Evolutionary conservation across 2,329 filamentous ascomycete species (phyloP).

Genomic region (Juglanconis juglandina): DNA sequence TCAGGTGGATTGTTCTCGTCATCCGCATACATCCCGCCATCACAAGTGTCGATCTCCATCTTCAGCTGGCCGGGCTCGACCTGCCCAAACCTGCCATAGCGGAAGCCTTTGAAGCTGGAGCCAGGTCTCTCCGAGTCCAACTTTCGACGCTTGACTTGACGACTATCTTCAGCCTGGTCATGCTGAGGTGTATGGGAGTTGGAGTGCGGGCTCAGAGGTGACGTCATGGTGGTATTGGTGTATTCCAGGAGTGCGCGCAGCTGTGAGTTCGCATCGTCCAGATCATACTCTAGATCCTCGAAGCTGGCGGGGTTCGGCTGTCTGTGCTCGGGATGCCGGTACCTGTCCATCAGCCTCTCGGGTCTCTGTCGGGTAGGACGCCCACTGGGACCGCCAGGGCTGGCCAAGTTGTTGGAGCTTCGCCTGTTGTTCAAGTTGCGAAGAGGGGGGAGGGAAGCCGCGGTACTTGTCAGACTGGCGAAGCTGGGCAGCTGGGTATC

Average conservation of each 20-base stretch:
- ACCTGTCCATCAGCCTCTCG: slow-evolving; percentile 28
- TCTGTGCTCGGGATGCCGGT: slow-evolving; percentile 19
- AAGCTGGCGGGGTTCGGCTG: slow-evolving; percentile 24
- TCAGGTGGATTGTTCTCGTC: slow-evolving; percentile 65
- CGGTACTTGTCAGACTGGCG: slow-evolving; percentile 17
- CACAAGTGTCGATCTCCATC: slow-evolving; percentile 87
- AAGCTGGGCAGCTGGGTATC: slow-evolving; percentile 22
- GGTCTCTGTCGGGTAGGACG: slow-evolving; percentile 24
- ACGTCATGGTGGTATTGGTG: slow-evolving; percentile 20
- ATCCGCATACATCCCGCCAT: slow-evolving; percentile 70
- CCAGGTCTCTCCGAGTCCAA: slow-evolving; percentile 60
- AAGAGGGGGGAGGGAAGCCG: slow-evolving; percentile 35
- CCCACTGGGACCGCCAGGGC: slow-evolving; percentile 21
- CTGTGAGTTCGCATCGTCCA: slow-evolving; percentile 42
- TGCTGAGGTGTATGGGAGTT: slow-evolving; percentile 34
- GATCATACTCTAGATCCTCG: slow-evolving; percentile 36
- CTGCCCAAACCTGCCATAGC: slow-evolving; percentile 84
- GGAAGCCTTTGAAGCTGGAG: slow-evolving; percentile 55
- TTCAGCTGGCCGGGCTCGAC: slow-evolving; percentile 76
- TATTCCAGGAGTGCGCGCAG: slow-evolving; percentile 41
- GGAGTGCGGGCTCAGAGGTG: slow-evolving; percentile 30
- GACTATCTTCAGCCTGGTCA: slow-evolving; percentile 44
- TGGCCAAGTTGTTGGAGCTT: slow-evolving; percentile 24
- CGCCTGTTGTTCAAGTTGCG: slow-evolving; percentile 31
- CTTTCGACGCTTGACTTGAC: slow-evolving; percentile 66